Conservation (phyloP, 495 filamentous ascomycete species). For the Usnea hakonensis region DNA sequence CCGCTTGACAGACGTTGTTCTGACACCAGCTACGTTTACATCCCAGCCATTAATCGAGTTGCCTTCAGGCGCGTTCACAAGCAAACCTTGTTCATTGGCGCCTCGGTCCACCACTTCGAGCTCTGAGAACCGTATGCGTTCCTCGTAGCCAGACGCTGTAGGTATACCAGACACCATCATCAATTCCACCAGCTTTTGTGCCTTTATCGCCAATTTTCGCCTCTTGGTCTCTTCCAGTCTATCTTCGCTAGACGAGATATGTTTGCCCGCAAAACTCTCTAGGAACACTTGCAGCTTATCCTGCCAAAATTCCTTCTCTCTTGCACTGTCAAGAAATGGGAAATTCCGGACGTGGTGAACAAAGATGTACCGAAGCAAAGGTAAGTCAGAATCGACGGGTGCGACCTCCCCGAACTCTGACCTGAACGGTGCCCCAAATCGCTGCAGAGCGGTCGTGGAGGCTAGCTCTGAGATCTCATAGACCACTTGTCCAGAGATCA, state of each 20-base stretch:
- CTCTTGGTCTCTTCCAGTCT: conserved; percentile 93
- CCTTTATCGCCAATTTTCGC: conserved; percentile 82
- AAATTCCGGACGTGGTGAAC: conserved; percentile 97
- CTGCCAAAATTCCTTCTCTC: conserved; percentile 99
- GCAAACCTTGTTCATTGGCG: conserved; percentile 79
- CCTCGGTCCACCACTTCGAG: conserved; percentile 92
- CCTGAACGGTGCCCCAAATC: conserved; percentile 92
- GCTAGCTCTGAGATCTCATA: conserved; percentile 86
- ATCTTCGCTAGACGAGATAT: conserved; percentile 94
- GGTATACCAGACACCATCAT: conserved; percentile 99
- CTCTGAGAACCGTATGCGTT: conserved; percentile 90
- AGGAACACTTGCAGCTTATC: conserved; percentile 95
- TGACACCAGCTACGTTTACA: conserved; percentile 87
- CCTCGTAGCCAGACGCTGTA: conserved; percentile 94
- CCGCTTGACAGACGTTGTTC: conserved; percentile 70
- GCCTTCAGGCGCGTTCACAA: conserved; percentile 81
- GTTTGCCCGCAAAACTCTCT: conserved; percentile 95
- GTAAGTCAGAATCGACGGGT: conserved; percentile 88
- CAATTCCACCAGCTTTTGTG: conserved; percentile 87
- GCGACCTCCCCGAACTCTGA: conserved; percentile 88
- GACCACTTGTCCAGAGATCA: conserved; percentile 80
- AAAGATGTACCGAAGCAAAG: conserved; percentile 92
- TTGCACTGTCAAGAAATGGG: conserved; percentile 89
- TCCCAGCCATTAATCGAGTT: conserved; percentile 93
- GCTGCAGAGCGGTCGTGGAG: conserved; percentile 85